Evolutionary conservation across 2,329 filamentous ascomycete genomes (phyloP).

Genomic region (Microsporum canis): DNA sequence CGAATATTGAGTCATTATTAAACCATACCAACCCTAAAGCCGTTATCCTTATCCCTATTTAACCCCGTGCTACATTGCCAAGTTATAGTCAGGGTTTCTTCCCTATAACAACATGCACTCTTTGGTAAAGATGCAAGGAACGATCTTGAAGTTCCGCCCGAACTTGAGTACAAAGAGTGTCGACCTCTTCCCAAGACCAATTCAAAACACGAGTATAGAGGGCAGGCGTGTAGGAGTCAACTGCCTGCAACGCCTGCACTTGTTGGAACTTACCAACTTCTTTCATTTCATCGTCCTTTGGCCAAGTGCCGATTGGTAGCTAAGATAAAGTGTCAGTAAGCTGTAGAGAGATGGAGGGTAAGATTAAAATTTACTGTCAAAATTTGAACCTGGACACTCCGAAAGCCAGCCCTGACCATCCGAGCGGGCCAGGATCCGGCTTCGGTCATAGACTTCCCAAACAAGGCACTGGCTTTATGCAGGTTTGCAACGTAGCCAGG

Average conservation of each 20-base stretch:
- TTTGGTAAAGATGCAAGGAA: slow-evolving; percentile 8
- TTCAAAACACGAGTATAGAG: slow-evolving; percentile 13
- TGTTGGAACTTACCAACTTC: slow-evolving; percentile 11
- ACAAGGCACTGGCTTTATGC: slow-evolving; percentile 14
- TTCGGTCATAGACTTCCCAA: slow-evolving; percentile 26
- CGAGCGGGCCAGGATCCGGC: slow-evolving; percentile 30
- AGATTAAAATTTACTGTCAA: neutral
- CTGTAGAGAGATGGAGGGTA: neutral
- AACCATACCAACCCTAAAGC: neutral
- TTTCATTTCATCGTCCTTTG: slow-evolving; percentile 13
- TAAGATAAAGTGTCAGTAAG: neutral
- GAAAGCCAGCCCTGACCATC: slow-evolving; percentile 44
- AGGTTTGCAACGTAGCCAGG: neutral
- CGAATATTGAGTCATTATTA: neutral
- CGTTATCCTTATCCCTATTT: neutral
- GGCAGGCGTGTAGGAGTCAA: slow-evolving; percentile 15
- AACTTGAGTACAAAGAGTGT: slow-evolving; percentile 2
- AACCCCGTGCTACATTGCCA: neutral
- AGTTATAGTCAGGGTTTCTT: neutral
- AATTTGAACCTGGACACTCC: slow-evolving; percentile 31
- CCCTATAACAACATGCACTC: slow-evolving; percentile 11
- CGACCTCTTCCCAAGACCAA: slow-evolving; percentile 8
- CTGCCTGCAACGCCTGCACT: slow-evolving; percentile 11
- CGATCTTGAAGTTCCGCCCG: slow-evolving; percentile 11
- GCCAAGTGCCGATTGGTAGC: slow-evolving; percentile 15